These are phyloP conservation scores for Penicillium pulvis DNA, from an alignment of 495 filamentous ascomycete species.

Conservation along the genomic window DNA sequence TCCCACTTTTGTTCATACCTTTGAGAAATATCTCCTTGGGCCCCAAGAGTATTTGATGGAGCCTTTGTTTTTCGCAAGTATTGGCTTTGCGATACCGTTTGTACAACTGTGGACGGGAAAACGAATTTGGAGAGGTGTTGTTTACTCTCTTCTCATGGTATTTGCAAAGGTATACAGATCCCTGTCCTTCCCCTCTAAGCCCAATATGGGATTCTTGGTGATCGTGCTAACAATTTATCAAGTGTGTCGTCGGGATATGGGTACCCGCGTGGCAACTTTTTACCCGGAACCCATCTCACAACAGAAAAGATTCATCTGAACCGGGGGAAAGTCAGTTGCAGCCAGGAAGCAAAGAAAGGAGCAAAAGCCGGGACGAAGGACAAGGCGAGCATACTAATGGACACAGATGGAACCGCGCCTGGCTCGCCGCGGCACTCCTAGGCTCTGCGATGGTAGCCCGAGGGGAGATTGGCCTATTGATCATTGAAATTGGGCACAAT, in stretches of 20 bases:
- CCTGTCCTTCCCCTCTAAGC: not conserved
- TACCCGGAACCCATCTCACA: not conserved
- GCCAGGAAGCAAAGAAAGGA: not conserved
- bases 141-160: constrained; percentile 69
- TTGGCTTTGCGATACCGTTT: constrained; percentile 77
- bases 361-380: not conserved
- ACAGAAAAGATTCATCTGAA: not conserved
- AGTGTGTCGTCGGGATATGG: constrained; percentile 38
- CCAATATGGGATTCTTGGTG: too few relatives aligned
- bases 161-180: constrained; percentile 54
- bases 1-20: constrained; percentile 38
- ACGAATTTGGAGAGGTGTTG: constrained; percentile 68
- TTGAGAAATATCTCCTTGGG: constrained; percentile 33
- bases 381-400: constrained; percentile 4
- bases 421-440: constrained; percentile 54
- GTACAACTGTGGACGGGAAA: constrained; percentile 60
- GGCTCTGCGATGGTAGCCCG: constrained; percentile 69
- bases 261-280: constrained; percentile 26
- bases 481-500: constrained; percentile 64
- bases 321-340: not conserved
- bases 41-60: constrained; percentile 58
- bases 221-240: not conserved
- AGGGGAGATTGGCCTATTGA: constrained; percentile 78
- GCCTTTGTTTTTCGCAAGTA: constrained; percentile 72
- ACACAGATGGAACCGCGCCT: constrained; percentile 22